phyloP scores from a whole-genome alignment of 2,329 filamentous ascomycete genomes.

The Fusarium palustre region DNA sequence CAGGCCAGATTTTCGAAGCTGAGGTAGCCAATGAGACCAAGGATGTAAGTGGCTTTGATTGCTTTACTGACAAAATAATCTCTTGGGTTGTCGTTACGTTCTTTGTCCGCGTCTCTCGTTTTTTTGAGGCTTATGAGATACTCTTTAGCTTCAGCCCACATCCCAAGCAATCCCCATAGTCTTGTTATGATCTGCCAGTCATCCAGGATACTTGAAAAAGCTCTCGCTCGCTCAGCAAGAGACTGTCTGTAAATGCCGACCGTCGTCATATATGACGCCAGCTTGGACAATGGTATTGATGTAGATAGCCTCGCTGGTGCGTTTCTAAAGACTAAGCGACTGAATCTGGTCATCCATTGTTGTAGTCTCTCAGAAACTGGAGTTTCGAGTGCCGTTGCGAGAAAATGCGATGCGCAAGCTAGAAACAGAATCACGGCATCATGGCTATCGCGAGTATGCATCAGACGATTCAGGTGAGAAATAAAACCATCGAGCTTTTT shows the following conservation, averaged over 20 bases:
- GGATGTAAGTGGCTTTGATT: conserved; percentile 10
- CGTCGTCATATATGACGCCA: background rate
- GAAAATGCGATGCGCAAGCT: conserved; percentile 29
- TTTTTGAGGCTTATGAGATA: background rate
- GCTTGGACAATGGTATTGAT: fast-evolving
- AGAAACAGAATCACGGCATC: conserved; percentile 30
- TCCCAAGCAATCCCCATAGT: conserved; percentile 23
- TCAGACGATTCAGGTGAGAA: conserved; percentile 19
- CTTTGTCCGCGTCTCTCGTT: background rate
- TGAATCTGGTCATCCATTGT: fast-evolving
- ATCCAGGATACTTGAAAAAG: conserved; percentile 28
- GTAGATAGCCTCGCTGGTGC: background rate
- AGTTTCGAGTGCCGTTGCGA: conserved; percentile 17
- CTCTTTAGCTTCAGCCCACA: conserved; percentile 27
- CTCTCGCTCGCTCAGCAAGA: conserved; percentile 12
- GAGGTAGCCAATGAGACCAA: conserved; percentile 21
- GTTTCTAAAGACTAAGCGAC: fast-evolving
- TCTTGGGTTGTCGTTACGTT: background rate
- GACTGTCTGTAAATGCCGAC: background rate
- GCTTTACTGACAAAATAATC: background rate
- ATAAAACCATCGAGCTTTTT: conserved; percentile 29
- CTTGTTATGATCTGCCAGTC: conserved; percentile 37
- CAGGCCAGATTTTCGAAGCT: conserved; percentile 20
- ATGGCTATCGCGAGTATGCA: conserved; percentile 34
- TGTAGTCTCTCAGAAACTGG: background rate